Conservation (phyloP, 768 basidiomycete genomes). For the Tubosaeta brunneosetosa region DNA sequence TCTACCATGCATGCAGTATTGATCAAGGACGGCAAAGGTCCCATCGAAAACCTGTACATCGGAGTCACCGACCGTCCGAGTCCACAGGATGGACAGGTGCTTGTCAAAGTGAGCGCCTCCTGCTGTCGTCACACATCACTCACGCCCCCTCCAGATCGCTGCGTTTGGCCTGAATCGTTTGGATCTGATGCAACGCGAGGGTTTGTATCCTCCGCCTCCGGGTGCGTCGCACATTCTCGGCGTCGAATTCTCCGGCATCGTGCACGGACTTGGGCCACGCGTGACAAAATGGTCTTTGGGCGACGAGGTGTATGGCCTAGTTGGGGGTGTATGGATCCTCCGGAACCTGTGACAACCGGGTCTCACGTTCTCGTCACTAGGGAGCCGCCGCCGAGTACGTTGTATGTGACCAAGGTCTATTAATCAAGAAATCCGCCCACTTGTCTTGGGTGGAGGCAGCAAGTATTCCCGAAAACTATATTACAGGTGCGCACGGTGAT, state of each 20-base stretch:
- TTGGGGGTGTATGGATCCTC: slow-evolving; percentile 60
- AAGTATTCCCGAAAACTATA: slow-evolving; percentile 80
- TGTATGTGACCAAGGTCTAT: slow-evolving; percentile 55
- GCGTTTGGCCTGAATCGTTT: slow-evolving; percentile 88
- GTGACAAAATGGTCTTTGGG: slow-evolving; percentile 53
- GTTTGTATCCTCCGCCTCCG: slow-evolving; percentile 73
- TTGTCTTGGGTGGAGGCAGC: slow-evolving; percentile 84
- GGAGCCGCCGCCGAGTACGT: slow-evolving; percentile 92
- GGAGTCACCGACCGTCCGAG: slow-evolving; percentile 65
- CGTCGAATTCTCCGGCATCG: slow-evolving; percentile 77
- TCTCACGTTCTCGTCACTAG: slow-evolving; percentile 34
- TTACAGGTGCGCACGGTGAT: slow-evolving; percentile 59
- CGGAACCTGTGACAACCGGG: background rate
- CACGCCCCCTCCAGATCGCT: slow-evolving; percentile 46
- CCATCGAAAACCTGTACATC: slow-evolving; percentile 71
- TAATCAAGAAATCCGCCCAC: slow-evolving; percentile 68
- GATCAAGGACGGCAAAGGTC: slow-evolving; percentile 71
- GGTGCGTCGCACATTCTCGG: slow-evolving; percentile 74
- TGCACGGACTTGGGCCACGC: slow-evolving; percentile 49
- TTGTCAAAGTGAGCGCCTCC: slow-evolving; percentile 62
- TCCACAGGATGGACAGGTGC: slow-evolving; percentile 55
- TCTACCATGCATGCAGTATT: slow-evolving; percentile 70
- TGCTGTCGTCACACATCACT: background rate
- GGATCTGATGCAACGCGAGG: slow-evolving; percentile 73
- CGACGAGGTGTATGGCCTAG: slow-evolving; percentile 76